phyloP scores from a whole-genome alignment of 164 flowering plant species.

The Umbellularia californica region DNA sequence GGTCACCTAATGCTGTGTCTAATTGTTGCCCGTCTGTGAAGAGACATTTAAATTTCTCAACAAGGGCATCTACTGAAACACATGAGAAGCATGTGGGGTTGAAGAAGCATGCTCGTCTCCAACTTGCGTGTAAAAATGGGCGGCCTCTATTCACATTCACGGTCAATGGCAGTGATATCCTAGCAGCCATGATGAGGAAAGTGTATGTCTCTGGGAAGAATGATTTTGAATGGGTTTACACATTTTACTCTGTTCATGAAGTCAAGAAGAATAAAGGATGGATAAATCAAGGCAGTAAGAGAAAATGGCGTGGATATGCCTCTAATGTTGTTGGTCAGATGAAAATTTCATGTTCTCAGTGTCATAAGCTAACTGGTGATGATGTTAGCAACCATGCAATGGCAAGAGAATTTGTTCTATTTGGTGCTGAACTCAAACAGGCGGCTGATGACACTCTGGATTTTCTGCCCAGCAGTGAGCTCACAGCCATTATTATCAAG shows the following conservation, averaged over 20 bases:
- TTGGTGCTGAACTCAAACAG: conserved; percentile 32
- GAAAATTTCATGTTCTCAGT: conserved; percentile 36
- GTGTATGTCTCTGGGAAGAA: conserved; percentile 31
- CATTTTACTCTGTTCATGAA: conserved; percentile 61
- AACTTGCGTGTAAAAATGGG: conserved; percentile 45
- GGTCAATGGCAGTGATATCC: conserved; percentile 39
- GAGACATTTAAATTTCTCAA: conserved; percentile 22
- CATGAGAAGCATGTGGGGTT: conserved; percentile 22
- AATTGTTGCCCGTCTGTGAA: conserved; percentile 19
- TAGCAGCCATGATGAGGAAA: conserved; percentile 49
- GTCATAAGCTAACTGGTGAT: conserved; percentile 6
- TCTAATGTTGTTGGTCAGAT: conserved; percentile 64
- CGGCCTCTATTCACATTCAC: conserved; percentile 59
- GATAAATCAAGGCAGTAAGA: conserved; percentile 57
- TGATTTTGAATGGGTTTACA: conserved; percentile 32
- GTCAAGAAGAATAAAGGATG: conserved; percentile 61
- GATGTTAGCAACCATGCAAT: conserved; percentile 16
- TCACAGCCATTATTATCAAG: conserved; percentile 68
- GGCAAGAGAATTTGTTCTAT: conserved; percentile 51
- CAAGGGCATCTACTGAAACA: conserved; percentile 7
- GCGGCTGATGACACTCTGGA: conserved; percentile 32
- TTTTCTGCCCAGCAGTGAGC: conserved; percentile 40
- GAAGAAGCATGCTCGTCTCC: conserved; percentile 50
- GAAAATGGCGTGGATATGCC: conserved; percentile 32
- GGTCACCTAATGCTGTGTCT: conserved; percentile 8